Percentiles rank a stretch among this genome's conserved stretches.
Evolutionary conservation across 1,284 basidiomycete genomes (phyloP).

Genomic region (Phellinidium pouzarii): DNA sequence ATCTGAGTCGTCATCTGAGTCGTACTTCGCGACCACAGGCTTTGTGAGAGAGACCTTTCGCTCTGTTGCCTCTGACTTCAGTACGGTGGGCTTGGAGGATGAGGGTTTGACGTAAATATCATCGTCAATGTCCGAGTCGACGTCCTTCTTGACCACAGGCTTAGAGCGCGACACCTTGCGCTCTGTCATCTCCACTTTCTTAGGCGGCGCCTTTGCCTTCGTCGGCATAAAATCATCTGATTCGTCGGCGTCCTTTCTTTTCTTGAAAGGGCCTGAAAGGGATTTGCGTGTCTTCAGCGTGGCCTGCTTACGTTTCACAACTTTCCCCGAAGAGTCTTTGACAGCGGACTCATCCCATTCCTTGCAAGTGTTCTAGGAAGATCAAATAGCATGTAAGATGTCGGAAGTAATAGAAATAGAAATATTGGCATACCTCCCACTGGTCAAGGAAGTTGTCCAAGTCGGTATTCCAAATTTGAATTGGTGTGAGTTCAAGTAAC

Average conservation of each 20-base stretch:
- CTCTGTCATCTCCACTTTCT: slow-evolving; percentile 23
- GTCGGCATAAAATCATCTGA: slow-evolving; percentile 71
- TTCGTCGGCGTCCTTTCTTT: slow-evolving; percentile 44
- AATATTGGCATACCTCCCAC: slow-evolving; percentile 67
- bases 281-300: slow-evolving; percentile 71
- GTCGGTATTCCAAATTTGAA: slow-evolving; percentile 88
- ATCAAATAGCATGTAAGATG: slow-evolving; percentile 3
- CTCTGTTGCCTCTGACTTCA: slow-evolving; percentile 17
- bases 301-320: slow-evolving; percentile 70
- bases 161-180: slow-evolving; percentile 18
- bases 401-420: background rate
- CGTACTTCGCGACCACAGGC: slow-evolving; percentile 35
- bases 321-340: slow-evolving; percentile 51
- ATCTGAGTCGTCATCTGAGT: slow-evolving; percentile 38
- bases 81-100: slow-evolving; percentile 7
- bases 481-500: slow-evolving; percentile 76
- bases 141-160: slow-evolving; percentile 19
- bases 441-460: slow-evolving; percentile 77
- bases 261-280: slow-evolving; percentile 42
- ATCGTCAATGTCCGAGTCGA: slow-evolving; percentile 27
- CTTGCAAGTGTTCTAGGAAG: slow-evolving; percentile 50
- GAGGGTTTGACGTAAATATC: slow-evolving; percentile 16
- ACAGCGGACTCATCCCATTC: slow-evolving; percentile 50
- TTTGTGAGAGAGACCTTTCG: slow-evolving; percentile 9
- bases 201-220: slow-evolving; percentile 43